A percentile compares a stretch with the other conserved stretches of the same genome.
phyloP scores from a whole-genome alignment of 2,329 filamentous ascomycete genomes.

The Teratosphaeria viscida region DNA sequence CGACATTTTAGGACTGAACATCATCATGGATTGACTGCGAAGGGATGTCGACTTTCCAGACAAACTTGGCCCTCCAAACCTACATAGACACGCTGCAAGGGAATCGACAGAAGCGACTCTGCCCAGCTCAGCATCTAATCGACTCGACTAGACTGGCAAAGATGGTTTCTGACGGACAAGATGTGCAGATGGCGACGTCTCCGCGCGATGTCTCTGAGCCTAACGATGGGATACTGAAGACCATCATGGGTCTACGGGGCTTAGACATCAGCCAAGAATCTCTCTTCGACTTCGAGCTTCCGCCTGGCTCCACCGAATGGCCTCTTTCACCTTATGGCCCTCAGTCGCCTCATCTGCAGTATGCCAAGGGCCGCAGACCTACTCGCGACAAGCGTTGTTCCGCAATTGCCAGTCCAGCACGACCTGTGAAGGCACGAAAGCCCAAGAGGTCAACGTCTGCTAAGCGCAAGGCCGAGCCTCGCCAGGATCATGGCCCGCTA shows the following conservation, averaged over 20 bases:
- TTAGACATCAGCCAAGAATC: conserved; percentile 3
- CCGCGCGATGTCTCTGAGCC: neutral
- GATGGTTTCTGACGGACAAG: neutral
- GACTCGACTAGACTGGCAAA: neutral
- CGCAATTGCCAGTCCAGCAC: neutral
- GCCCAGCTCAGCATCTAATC: neutral
- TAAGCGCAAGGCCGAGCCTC: neutral
- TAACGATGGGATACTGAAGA: conserved; percentile 4
- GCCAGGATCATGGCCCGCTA: neutral
- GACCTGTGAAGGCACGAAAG: conserved; percentile 2
- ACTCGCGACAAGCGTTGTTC: neutral
- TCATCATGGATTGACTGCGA: neutral
- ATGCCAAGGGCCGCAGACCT: neutral
- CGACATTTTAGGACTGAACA: neutral
- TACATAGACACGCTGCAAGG: neutral
- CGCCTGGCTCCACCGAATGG: conserved; percentile 1
- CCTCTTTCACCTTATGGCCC: conserved; percentile 3
- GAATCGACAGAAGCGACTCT: neutral
- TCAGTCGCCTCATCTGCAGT: conserved; percentile 4
- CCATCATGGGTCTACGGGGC: conserved; percentile 4
- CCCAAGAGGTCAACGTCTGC: neutral
- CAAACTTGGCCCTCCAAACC: neutral
- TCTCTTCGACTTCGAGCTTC: conserved; percentile 4
- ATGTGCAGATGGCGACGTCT: neutral
- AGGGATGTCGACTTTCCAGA: neutral